These are phyloP conservation scores for Pyrus communis DNA, from an alignment of 306 rosid genomes.

Conservation along the genomic window DNA sequence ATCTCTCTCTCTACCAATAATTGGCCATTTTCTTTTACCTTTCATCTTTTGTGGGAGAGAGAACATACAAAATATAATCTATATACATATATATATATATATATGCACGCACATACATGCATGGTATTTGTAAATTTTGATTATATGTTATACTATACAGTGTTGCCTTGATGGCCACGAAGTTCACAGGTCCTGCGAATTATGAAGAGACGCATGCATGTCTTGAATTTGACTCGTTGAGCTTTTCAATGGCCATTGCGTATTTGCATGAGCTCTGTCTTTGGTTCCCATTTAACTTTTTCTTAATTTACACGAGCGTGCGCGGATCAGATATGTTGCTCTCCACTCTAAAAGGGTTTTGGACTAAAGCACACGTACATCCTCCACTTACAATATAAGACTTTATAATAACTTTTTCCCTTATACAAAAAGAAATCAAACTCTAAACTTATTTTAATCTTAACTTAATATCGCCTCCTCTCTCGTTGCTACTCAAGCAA, in stretches of 20 bases:
- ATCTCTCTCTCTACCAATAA: conserved; percentile 18
- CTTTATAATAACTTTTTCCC: too few species aligned
- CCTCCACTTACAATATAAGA: neutral
- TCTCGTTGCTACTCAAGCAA: too few species aligned
- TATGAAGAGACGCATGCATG: conserved; percentile 7
- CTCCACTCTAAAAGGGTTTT: neutral
- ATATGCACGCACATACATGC: neutral
- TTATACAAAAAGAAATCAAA: too few species aligned
- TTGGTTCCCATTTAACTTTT: neutral
- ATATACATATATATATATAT: too few species aligned
- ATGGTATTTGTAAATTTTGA: neutral
- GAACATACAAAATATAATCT: neutral
- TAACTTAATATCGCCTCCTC: neutral
- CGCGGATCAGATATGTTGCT: neutral
- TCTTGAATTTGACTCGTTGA: conserved; percentile 31
- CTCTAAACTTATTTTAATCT: too few species aligned
- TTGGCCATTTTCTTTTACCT: conserved; percentile 8
- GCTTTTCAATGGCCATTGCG: conserved; percentile 11
- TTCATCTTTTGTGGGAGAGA: neutral
- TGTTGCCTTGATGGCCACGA: conserved; percentile 14
- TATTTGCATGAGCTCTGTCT: conserved; percentile 5
- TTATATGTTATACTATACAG: neutral
- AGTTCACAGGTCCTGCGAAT: conserved; percentile 15
- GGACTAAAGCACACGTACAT: neutral
- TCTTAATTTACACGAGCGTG: neutral